phyloP scores from a whole-genome alignment of 345 rosid genomes.

The Populus euphratica region DNA sequence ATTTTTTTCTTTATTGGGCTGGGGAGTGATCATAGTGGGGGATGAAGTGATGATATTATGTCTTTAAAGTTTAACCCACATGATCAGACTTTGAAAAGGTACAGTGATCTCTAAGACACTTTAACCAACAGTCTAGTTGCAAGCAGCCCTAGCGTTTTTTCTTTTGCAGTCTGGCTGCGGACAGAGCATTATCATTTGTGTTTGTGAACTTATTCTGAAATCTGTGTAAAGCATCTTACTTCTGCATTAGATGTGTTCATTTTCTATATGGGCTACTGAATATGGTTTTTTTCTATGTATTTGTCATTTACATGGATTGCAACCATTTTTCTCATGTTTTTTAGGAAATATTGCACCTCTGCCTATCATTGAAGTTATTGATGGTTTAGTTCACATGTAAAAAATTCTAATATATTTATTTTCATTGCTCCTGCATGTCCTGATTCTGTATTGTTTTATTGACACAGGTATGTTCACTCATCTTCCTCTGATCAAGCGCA shows the following conservation, averaged over 20 bases:
- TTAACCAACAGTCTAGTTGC: not conserved
- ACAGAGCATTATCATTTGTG: not conserved
- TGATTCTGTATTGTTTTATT: slow-evolving; percentile 5
- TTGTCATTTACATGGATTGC: not conserved
- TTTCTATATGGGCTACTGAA: not conserved
- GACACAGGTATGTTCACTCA: slow-evolving; percentile 50
- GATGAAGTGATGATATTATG: not conserved
- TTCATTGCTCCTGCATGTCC: slow-evolving; percentile 3
- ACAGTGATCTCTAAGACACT: not conserved
- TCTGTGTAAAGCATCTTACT: not conserved
- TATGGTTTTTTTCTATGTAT: not conserved
- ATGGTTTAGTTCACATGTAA: not conserved
- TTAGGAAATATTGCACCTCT: not conserved
- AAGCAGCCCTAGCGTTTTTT: not conserved
- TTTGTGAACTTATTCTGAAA: not conserved
- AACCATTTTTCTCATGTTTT: not conserved
- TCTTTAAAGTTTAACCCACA: not conserved
- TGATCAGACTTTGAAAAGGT: not conserved
- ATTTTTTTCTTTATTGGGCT: not conserved
- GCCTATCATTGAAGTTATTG: not conserved
- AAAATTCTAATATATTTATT: not conserved
- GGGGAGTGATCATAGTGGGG: not conserved
- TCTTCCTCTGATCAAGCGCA: slow-evolving; percentile 68
- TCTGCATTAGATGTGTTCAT: not conserved
- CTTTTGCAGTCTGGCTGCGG: not conserved